Evolutionary conservation across 495 filamentous ascomycete species (phyloP).

Genomic region (Apodospora peruviana): DNA sequence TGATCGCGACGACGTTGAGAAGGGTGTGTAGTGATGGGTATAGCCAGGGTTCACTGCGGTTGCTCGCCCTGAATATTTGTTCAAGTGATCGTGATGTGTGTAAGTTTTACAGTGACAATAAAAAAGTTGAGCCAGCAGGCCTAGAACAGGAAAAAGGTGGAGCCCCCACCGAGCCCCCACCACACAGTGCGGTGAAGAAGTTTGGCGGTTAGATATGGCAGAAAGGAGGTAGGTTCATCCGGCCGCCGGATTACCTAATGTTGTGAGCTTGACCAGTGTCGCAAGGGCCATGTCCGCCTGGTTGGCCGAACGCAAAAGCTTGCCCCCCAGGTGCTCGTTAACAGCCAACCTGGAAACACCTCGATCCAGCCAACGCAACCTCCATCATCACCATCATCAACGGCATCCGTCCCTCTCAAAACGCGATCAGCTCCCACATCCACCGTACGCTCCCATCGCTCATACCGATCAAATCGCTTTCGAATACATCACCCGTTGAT

Average conservation of each 20-base stretch:
- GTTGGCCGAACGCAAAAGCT: slow-evolving; percentile 24
- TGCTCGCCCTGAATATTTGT: no score
- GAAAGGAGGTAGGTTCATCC: slow-evolving; percentile 12
- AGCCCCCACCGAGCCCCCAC: no score
- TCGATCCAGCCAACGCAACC: slow-evolving; percentile 24
- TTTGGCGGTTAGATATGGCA: slow-evolving; percentile 11
- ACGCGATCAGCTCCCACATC: no score
- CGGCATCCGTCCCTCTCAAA: no score
- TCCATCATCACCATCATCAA: slow-evolving; percentile 19
- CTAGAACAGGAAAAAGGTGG: no score
- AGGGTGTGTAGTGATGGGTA: background rate
- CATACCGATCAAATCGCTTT: slow-evolving; percentile 9
- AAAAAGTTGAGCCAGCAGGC: no score
- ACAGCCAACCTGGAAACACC: slow-evolving; percentile 41
- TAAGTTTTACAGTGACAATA: no score
- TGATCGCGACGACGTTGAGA: slow-evolving; percentile 6
- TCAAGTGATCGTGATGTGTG: no score
- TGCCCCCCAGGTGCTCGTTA: slow-evolving; percentile 21
- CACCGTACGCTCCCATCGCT: slow-evolving; percentile 7
- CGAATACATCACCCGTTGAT: slow-evolving; percentile 14
- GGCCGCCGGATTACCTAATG: slow-evolving; percentile 25
- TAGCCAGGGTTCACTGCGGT: slow-evolving; percentile 28
- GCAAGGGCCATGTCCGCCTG: no score
- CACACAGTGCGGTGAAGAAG: no score
- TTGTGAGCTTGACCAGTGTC: no score